Evolutionary conservation across 73 alveolate genomes (phyloP).

Genomic region (Blepharisma japonicum): DNA sequence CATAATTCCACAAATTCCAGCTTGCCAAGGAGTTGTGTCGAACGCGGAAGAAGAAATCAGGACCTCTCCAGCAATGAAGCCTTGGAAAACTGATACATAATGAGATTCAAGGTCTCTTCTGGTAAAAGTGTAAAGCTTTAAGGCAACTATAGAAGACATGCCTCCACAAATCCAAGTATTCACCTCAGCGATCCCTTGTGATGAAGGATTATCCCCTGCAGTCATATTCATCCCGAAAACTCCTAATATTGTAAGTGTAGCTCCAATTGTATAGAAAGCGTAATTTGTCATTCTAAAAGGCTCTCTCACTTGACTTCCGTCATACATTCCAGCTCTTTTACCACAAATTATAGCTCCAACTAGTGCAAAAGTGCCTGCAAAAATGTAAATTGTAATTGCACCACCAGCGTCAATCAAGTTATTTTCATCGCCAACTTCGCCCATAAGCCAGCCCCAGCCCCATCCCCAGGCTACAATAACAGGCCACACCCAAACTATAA

Average conservation of each 20-base stretch:
- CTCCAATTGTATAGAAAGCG: conserved; percentile 10
- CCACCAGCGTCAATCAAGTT: not conserved
- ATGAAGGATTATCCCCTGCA: not conserved
- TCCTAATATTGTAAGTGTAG: conserved; percentile 8
- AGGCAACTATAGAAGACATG: not conserved
- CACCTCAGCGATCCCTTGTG: not conserved
- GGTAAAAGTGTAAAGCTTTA: not conserved
- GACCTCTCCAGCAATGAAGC: conserved; percentile 21
- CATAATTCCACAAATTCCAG: conserved; percentile 13
- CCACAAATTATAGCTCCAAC: not conserved
- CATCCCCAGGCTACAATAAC: conserved; percentile 2
- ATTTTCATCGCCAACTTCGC: not conserved
- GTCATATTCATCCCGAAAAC: conserved; percentile 12
- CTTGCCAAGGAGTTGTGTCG: conserved; percentile 30
- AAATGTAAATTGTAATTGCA: not conserved
- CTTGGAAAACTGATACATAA: not conserved
- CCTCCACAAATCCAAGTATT: conserved; percentile 22
- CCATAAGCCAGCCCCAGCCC: conserved; percentile 23
- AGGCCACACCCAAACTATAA: conserved; percentile 24
- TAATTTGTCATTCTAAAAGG: not conserved
- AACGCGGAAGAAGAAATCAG: conserved; percentile 1
- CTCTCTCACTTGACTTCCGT: not conserved
- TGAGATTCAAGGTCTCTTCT: not conserved
- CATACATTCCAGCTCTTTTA: not conserved
- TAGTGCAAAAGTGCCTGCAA: conserved; percentile 17